Base-by-base conservation (phyloP, 2,329 filamentous ascomycete genomes). In the Fusarium palustre region DNA sequence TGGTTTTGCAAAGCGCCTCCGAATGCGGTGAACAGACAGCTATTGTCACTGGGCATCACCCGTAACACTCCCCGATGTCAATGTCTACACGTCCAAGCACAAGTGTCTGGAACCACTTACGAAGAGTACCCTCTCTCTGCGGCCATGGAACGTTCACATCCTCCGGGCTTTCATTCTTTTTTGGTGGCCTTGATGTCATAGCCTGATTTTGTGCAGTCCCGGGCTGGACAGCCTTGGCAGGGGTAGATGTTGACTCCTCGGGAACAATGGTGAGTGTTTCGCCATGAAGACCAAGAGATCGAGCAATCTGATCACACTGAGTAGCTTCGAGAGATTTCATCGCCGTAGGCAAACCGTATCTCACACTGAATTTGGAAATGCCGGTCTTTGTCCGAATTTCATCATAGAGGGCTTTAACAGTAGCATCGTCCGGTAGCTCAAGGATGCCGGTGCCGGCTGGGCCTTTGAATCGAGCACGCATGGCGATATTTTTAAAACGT, bases 11-110 rank as follows among this genome's bases (percentile, higher is more conserved):
- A 85, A 5, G 92, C 92, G 55, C 90, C 91, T 18, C 92, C 92
- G 47, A 98, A 90, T 0, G 95, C 94, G 30, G 94, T 92, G 80
- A 97, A 98, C 75, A 98, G 89, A 80, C 95, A 98, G 61, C 90
- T 93, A 79, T 97, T 97, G 79, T 98, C 95, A 76, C 97, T 95
- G 7, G 94, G 93, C 95, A 98, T 97, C 52, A 98, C 92, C 16
- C 95, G 91, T 20, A 97, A 86, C 11, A 97, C 91, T 88, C 43
- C 8, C 20, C 87, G 12, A 5, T 22, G 47, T 74, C 22, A 74
- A 54, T 31, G 31, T 52, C 16, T 10, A 24, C 46, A 34, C 11
- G 16, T 20, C 20, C 33, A 20, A 39, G 24, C 34, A 20, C 48
- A 36, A 28, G 33, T n/a, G 18, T 33, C 12, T 22, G 22, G 7